phyloP scores from a whole-genome alignment of 1,284 basidiomycete species.

The Ustilago esculenta region DNA sequence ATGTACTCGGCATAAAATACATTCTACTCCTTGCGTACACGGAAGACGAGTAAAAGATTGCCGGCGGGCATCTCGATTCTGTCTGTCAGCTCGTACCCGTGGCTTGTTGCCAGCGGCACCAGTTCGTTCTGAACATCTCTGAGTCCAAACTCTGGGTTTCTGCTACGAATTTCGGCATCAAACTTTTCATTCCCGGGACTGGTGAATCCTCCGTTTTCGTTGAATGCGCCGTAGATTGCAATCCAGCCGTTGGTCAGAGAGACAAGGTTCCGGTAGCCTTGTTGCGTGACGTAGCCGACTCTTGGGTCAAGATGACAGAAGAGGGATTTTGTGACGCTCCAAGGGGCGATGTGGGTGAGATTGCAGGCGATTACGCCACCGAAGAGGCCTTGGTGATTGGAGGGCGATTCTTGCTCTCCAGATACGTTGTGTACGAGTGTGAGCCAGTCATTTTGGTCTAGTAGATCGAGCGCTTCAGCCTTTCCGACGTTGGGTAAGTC shows the following conservation, averaged over 20 bases:
- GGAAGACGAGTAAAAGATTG: constrained; percentile 40
- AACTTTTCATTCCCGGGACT: constrained; percentile 45
- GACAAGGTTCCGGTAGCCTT: constrained; percentile 25
- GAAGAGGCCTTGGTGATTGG: constrained; percentile 24
- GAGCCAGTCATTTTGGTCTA: constrained; percentile 38
- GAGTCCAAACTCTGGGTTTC: constrained; percentile 45
- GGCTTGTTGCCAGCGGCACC: constrained; percentile 29
- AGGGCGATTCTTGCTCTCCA: not conserved
- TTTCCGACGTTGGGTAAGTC: constrained; percentile 24
- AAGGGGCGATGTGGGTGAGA: constrained; percentile 40
- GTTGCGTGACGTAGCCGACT: constrained; percentile 29
- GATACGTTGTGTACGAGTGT: constrained; percentile 28
- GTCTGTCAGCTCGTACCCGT: constrained; percentile 37
- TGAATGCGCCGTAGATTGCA: constrained; percentile 54
- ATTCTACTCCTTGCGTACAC: constrained; percentile 14
- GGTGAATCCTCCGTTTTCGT: constrained; percentile 33
- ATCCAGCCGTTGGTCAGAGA: constrained; percentile 26
- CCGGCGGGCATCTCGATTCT: constrained; percentile 44
- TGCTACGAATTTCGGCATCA: constrained; percentile 33
- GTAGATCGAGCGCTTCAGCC: constrained; percentile 35
- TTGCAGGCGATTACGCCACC: constrained; percentile 47
- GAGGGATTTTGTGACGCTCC: constrained; percentile 39
- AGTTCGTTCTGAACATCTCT: constrained; percentile 43
- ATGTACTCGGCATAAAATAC: not conserved
- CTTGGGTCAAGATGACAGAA: constrained; percentile 46